Evolutionary conservation across 108 stramenopile genomes (phyloP), one percentile per base, ranked within the genome.

Genomic region (Mediolabrus comicus): DNA sequence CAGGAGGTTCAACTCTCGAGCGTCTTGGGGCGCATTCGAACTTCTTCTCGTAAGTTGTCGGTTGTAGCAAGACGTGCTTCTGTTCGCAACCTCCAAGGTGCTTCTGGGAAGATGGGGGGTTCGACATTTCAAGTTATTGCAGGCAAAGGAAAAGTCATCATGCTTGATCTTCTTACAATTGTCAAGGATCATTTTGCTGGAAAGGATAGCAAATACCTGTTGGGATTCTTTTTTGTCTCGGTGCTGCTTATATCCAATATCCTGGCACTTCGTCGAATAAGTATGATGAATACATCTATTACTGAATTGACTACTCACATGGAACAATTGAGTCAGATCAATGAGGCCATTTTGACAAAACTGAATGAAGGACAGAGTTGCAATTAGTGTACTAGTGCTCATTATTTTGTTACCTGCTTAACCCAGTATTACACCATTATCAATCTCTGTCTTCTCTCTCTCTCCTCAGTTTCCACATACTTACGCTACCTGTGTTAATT

Each of bases 11-110:
- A 57, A 12, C 25, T 66, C 26, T 38, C 68, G 29, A 63, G 29
- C 32, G 59, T 65, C 5, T 46, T 66, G 56, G 53, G 59, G 34
- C 51, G 33, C 24, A 71, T 78, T 26, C 64, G 69, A 10, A 57
- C 26, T 1, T 65, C 69, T 17, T 70, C 63, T 17, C 57, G 34
- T 8, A 64, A 65, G 33, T 31, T 66, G 33, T 78, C 65, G 14
- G 30, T 60, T 26, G 64, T 32, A 25, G 33, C 59, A 11, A 69
- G 59, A 30, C 19, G 14, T 26, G 58, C 46, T 3, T 60, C 59
- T 0, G 16, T 43, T 43, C 41, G 41, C 16, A 43, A 43, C 11
- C n/a, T 17, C 0, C n/a, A 43, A n/a, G 11, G 1, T 2, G 17
- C 41, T 4, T n/a, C n/a, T 17, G 41, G 17, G 16, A 16, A 43